Evolutionary conservation across 2,329 filamentous ascomycete species (phyloP), one percentile per base, ranked within the genome.

Genomic region (Aureobasidium sp.): DNA sequence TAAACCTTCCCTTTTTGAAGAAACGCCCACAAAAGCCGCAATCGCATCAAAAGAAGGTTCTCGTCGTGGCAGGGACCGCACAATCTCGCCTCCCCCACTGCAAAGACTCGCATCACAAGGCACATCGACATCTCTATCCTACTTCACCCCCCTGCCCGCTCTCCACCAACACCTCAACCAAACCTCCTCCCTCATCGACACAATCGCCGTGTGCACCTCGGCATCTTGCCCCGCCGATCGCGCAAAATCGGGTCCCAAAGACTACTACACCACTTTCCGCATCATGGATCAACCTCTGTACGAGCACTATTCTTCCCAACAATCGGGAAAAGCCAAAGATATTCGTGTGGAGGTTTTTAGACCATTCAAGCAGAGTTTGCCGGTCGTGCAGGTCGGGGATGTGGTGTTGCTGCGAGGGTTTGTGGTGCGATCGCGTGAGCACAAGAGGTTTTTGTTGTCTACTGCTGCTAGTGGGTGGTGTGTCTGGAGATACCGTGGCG

Each of bases 401-500:
- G 66, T 74, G 0, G 60, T 77, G 0, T 56, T 77, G 21, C 61
- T 76, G 3, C 64, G 74, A 4, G 62, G 59, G 0, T 75, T 77
- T 41, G 56, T 49, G 0, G 73, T 76, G n/a, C 70, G 68, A 59
- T 70, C 65, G 12, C 56, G 65, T 14, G 70, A 71, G 42, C 59
- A 64, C 10, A 53, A 60, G 64, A n/a, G 64, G 44, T 61, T 63
- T 58, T 14, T 77, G 7, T 48, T 70, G 7, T 74, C 70, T 29
- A 64, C 61, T 1, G 72, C 74, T 5, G 66, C 69, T 42, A 73
- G 70, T 50, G 66, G 64, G 2, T 77, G 74, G 74, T 74, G 71
- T 54, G 73, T 75, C 2, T 77, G 73, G 71, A 62, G 70, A 3
- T 72, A 61, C 50, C 7, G 27, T 11, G 22, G 61, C 21, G 2